phyloP scores from a whole-genome alignment of 2,329 filamentous ascomycete species.

The Trichophyton mentagrophytes region DNA sequence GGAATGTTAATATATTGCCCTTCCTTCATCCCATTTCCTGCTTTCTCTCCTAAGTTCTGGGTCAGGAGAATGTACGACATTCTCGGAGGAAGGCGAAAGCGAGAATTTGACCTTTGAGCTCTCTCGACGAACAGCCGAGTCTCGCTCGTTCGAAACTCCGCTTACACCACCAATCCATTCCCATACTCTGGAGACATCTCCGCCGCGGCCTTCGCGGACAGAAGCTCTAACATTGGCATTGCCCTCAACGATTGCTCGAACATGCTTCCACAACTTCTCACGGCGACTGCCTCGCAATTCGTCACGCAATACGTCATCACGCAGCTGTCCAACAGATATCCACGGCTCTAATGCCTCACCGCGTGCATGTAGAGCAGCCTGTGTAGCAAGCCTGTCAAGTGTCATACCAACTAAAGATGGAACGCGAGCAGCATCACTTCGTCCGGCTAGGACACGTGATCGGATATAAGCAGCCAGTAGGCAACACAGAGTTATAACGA shows the following conservation, averaged over 20 bases:
- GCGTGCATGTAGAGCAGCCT: conserved; percentile 65
- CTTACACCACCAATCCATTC: conserved; percentile 53
- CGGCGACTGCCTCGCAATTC: conserved; percentile 66
- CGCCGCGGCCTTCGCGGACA: conserved; percentile 48
- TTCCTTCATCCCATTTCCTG: conserved; percentile 37
- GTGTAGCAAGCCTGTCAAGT: conserved; percentile 65
- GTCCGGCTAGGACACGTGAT: conserved; percentile 48
- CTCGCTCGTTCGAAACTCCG: conserved; percentile 31
- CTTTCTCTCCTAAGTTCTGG: conserved; percentile 22
- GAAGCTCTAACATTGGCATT: conserved; percentile 83
- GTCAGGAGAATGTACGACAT: conserved; percentile 15
- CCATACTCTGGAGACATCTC: conserved; percentile 51
- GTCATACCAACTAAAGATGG: conserved; percentile 75
- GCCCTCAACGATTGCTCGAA: conserved; percentile 73
- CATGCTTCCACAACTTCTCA: conserved; percentile 71
- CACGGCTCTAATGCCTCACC: conserved; percentile 59
- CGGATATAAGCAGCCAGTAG: conserved; percentile 50
- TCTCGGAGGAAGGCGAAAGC: conserved; percentile 15
- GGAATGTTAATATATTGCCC: conserved; percentile 32
- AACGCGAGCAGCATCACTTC: conserved; percentile 57
- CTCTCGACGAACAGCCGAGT: conserved; percentile 17
- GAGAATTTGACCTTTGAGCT: conserved; percentile 20
- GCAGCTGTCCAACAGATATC: conserved; percentile 74
- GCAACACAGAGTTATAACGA: conserved; percentile 34
- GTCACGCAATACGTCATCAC: conserved; percentile 77